Evolutionary conservation across 805 yeast genomes (phyloP), one percentile per base, ranked within the genome.

Genomic region (Grigorovia yakushimaensis): DNA sequence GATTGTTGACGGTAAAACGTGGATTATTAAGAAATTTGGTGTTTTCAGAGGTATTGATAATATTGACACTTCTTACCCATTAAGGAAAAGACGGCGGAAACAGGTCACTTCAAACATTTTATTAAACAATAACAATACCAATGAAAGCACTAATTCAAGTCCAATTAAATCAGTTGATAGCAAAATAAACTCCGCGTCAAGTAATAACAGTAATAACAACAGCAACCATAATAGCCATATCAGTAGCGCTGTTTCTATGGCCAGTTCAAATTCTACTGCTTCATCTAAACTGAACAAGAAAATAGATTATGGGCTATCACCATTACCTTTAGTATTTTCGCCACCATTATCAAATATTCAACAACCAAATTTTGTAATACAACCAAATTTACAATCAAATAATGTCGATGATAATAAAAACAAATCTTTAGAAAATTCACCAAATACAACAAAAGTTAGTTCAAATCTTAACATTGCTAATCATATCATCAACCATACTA

Each of bases 11-110:
- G 70, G 68, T 2, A 69, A 71, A 39, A 81, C 87, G 0, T 72
- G 75, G 65, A 57, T 74, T 4, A 64, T 74, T 41, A 95, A 95
- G 1, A 94, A 93, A 13, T 88, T 87, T 69, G 95, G 94, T 1
- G 93, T 86, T 0, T 86, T 88, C 56, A 73, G 46, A 36, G 52
- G 50, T 11, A 49, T 51, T 1, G 49, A 61, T 24, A 54, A 53
- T 48, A 47, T 56, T 45, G 43, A 61, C 51, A 56, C 56, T 45
- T 37, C 53, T 45, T 54, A 49, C 47, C 57, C 50, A 42, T 54
- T 48, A 44, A 47, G 51, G 45, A 49, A 49, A 44, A 49, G 49
- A 46, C 43, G 47, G 41, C 47, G 47, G 40, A 44, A 46, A 39
- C 18, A n/a, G 13, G 33, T 7, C 13, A 27, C 15, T 7, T 7